phyloP scores from a whole-genome alignment of 768 basidiomycete genomes.

The Coprinopsis marcescibilis region DNA sequence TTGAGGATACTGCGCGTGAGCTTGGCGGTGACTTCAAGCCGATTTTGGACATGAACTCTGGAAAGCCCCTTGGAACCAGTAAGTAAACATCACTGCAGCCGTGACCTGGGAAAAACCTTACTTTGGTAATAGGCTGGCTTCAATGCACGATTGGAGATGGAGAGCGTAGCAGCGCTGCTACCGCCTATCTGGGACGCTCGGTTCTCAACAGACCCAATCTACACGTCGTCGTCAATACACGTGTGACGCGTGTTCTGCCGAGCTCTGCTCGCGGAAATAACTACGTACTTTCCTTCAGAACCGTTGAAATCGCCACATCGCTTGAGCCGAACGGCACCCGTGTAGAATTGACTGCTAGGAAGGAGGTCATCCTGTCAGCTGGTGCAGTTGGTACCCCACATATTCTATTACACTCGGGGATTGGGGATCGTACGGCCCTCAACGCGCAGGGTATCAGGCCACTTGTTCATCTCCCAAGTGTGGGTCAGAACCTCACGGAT shows the following conservation, averaged over 20 bases:
- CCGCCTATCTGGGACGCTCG: constrained; percentile 18
- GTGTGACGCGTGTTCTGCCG: constrained; percentile 18
- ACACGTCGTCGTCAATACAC: constrained; percentile 24
- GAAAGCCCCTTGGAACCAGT: constrained; percentile 11
- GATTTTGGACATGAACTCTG: constrained; percentile 14
- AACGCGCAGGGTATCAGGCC: constrained; percentile 20
- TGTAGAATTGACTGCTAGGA: constrained; percentile 28
- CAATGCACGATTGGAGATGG: constrained; percentile 19
- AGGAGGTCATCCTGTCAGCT: constrained; percentile 48
- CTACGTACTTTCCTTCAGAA: constrained; percentile 1
- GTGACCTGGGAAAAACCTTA: constrained; percentile 5
- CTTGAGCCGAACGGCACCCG: neutral
- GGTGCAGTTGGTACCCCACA: constrained; percentile 33
- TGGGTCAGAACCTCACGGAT: constrained; percentile 33
- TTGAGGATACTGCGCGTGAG: constrained; percentile 15
- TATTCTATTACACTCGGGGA: constrained; percentile 31
- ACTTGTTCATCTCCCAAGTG: constrained; percentile 26
- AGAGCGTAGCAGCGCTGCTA: constrained; percentile 20
- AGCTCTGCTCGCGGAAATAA: constrained; percentile 2
- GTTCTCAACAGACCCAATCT: constrained; percentile 22
- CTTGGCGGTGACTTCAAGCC: constrained; percentile 12
- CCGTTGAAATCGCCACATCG: constrained; percentile 5
- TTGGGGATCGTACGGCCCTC: constrained; percentile 25
- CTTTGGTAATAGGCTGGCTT: constrained; percentile 16
- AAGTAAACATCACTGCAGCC: constrained; percentile 9